Conservation (phyloP, 352 stramenopile species). For the Plasmopara muralis region DNA sequence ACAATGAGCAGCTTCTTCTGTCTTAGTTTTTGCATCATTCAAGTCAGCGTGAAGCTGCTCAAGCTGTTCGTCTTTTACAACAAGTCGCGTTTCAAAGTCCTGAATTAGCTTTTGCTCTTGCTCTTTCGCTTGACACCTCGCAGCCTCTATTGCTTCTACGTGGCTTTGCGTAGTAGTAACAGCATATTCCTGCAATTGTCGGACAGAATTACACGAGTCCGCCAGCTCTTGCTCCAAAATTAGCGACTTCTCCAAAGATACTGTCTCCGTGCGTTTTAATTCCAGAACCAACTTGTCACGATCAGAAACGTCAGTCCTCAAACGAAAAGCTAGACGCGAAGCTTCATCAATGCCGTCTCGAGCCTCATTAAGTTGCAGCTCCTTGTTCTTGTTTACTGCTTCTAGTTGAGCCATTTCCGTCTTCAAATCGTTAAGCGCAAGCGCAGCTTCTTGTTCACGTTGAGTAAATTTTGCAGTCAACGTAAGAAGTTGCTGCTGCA, state of each 20-base stretch:
- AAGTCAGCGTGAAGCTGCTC: slow-evolving; percentile 17
- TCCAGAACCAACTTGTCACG: slow-evolving; percentile 15
- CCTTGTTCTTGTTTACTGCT: slow-evolving; percentile 13
- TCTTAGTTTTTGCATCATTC: slow-evolving; percentile 10
- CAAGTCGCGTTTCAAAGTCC: slow-evolving; percentile 18
- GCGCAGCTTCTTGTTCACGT: slow-evolving; percentile 18
- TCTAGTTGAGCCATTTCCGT: slow-evolving; percentile 15
- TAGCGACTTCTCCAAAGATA: slow-evolving; percentile 10
- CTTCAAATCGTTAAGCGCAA: slow-evolving; percentile 15
- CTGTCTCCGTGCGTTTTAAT: slow-evolving; percentile 10
- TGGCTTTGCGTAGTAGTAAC: slow-evolving; percentile 11
- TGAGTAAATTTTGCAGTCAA: slow-evolving; percentile 15
- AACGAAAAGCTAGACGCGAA: slow-evolving; percentile 2
- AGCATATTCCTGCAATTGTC: slow-evolving; percentile 17
- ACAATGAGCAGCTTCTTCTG: slow-evolving; percentile 14
- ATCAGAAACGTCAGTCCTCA: slow-evolving; percentile 15
- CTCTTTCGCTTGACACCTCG: slow-evolving; percentile 15
- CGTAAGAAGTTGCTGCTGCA: slow-evolving; percentile 16
- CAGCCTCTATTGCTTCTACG: slow-evolving; percentile 11
- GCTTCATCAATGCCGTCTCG: slow-evolving; percentile 17
- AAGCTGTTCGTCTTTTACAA: slow-evolving; percentile 17
- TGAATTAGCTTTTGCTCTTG: slow-evolving; percentile 12
- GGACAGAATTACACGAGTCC: slow-evolving; percentile 9
- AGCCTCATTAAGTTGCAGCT: slow-evolving; percentile 8
- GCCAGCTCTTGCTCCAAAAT: slow-evolving; percentile 21